phyloP scores from a whole-genome alignment of 768 basidiomycete species.

The Xerocomus brunneocitrinus region DNA sequence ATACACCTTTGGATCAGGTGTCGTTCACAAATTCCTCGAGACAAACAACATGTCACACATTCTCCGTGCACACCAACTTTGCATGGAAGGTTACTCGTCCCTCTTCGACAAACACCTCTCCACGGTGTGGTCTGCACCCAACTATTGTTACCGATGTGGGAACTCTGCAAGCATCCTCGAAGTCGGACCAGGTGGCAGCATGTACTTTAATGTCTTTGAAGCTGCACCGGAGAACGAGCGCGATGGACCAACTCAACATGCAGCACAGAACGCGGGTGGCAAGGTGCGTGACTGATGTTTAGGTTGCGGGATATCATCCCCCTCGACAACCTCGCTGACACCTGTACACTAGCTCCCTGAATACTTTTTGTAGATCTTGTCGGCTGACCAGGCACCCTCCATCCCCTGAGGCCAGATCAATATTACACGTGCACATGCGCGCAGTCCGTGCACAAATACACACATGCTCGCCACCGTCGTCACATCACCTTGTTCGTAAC shows the following conservation, averaged over 20 bases:
- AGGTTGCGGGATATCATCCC: background rate
- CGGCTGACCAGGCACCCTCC: background rate
- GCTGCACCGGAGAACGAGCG: slow-evolving; percentile 98
- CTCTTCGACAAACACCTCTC: slow-evolving; percentile 93
- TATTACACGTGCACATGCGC: slow-evolving; percentile 1
- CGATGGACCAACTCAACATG: slow-evolving; percentile 81
- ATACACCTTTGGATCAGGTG: slow-evolving; percentile 97
- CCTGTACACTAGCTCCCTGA: slow-evolving; percentile 59
- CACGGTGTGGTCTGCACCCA: slow-evolving; percentile 98
- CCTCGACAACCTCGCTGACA: background rate
- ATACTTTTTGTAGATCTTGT: slow-evolving; percentile 56
- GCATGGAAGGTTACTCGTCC: slow-evolving; percentile 99
- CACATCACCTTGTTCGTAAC: slow-evolving; percentile 2
- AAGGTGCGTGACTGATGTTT: slow-evolving; percentile 45
- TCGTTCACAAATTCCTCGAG: slow-evolving; percentile 95
- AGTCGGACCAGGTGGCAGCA: slow-evolving; percentile 81
- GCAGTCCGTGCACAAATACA: background rate
- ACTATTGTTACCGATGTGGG: slow-evolving; percentile 98
- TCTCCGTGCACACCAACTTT: slow-evolving; percentile 95
- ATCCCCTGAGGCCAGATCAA: slow-evolving; percentile 5
- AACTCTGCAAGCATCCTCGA: slow-evolving; percentile 96
- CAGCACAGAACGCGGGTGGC: slow-evolving; percentile 61
- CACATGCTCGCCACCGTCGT: slow-evolving; percentile 4
- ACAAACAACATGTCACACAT: slow-evolving; percentile 97
- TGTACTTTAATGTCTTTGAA: slow-evolving; percentile 97